Percentiles rank a stretch among this genome's conserved stretches.
phyloP scores from a whole-genome alignment of 352 stramenopile genomes.

The Phytophthora aleatoria region DNA sequence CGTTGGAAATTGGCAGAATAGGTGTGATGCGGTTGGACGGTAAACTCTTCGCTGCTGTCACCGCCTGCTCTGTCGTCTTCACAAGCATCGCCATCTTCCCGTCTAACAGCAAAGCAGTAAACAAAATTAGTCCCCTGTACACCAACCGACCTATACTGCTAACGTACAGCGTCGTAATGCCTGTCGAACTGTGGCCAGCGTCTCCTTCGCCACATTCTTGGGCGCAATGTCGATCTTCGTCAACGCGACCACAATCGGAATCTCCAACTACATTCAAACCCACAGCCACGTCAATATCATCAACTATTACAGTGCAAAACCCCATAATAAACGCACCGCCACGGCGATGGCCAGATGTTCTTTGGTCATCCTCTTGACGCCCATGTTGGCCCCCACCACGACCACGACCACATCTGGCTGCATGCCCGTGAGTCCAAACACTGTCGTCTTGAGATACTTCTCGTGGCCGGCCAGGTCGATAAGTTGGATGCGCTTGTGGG shows the following conservation, averaged over 20 bases:
- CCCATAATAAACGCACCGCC: constrained; percentile 46
- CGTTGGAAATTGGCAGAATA: constrained; percentile 97
- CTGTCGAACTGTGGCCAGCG: constrained; percentile 88
- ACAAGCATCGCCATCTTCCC: constrained; percentile 95
- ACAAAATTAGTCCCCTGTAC: neutral
- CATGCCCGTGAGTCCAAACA: constrained; percentile 98
- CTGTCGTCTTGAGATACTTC: constrained; percentile 99
- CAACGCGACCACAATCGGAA: constrained; percentile 93
- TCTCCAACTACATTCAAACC: constrained; percentile 64
- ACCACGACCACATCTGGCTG: constrained; percentile 96
- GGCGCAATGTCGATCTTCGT: constrained; percentile 96
- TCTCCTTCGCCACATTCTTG: constrained; percentile 93
- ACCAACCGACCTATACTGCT: neutral
- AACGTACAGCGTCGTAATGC: constrained; percentile 76
- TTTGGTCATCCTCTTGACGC: constrained; percentile 94
- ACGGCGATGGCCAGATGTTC: constrained; percentile 94
- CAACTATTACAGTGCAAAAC: neutral
- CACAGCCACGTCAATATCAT: neutral
- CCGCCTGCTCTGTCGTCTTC: constrained; percentile 86
- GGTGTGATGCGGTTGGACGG: constrained; percentile 94
- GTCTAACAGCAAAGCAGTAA: constrained; percentile 39
- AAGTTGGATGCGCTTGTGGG: constrained; percentile 87
- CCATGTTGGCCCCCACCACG: constrained; percentile 94
- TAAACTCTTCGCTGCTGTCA: constrained; percentile 88
- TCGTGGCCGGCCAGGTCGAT: constrained; percentile 94